Evolutionary conservation across 257 asterid species (phyloP), one percentile per base, ranked within the genome.

Genomic region (Plantago elongata): DNA sequence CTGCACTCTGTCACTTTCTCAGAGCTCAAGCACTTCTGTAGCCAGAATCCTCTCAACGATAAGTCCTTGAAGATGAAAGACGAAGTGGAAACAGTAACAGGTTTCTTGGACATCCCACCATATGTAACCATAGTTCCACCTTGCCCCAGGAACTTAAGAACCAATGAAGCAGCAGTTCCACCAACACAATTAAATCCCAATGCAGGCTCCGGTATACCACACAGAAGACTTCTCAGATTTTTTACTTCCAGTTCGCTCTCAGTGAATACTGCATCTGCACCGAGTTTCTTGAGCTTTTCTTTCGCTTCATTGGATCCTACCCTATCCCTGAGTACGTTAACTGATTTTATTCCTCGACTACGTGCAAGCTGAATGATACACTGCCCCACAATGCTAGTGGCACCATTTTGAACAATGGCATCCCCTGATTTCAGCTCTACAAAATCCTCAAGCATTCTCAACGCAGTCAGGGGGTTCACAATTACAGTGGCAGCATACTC

Each of bases 41-140:
- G 68, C 97, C 97, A 93, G 82, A 93, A 93, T 57, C 99, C 99
- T 80, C 78, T 84, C 84, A 93, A 82, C 44, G 95, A 80, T 15
- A 54, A 54, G 59, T 54, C 99, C 95, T 89, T 93, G 75, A 93
- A 93, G 71, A 93, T 89, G 77, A 89, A 87, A 51, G 94, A 72
- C 27, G 95, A 75, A 66, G 97, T 93, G 66, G 90, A 70, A 63
- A 89, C 89, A 44, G 92, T 89, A 66, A 93, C 66, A 12, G 97
- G 97, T 46, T 79, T 89, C 87, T 84, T 93, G 44, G 99, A 93
- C 97, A 93, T 93, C 63, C 99, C 97, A 51, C 99, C 99, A 64
- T 93, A 93, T 14, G 99, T 89, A 61, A 89, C 99, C 99, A 93
- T 89, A 57, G 90, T 89, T 60, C 99, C 99, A 61, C 96, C 90